phyloP scores from a whole-genome alignment of 805 yeast species.

The Trichomonascus vanleenenianus region DNA sequence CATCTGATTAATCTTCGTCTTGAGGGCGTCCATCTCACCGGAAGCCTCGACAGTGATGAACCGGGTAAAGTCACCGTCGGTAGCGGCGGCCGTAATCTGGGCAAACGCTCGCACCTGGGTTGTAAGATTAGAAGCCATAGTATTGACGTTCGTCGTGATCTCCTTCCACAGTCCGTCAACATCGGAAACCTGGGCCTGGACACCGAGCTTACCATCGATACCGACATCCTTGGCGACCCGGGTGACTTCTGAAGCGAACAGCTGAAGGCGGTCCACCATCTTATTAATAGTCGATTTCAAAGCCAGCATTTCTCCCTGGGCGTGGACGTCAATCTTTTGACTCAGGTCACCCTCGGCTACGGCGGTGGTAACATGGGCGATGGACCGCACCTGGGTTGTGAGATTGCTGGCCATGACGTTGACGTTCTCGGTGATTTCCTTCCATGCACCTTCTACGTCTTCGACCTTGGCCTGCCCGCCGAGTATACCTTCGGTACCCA shows the following conservation, averaged over 20 bases:
- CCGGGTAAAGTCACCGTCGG: slow-evolving; percentile 87
- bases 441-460: slow-evolving; percentile 82
- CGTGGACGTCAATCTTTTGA: slow-evolving; percentile 80
- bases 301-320: slow-evolving; percentile 84
- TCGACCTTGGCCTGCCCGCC: slow-evolving; percentile 84
- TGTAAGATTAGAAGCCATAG: slow-evolving; percentile 90
- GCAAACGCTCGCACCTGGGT: slow-evolving; percentile 92
- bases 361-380: slow-evolving; percentile 86
- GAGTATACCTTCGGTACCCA: slow-evolving; percentile 80
- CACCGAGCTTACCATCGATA: slow-evolving; percentile 87
- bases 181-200: slow-evolving; percentile 84
- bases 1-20: slow-evolving; percentile 63
- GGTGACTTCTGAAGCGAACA: slow-evolving; percentile 82
- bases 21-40: slow-evolving; percentile 73
- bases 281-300: slow-evolving; percentile 80
- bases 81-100: slow-evolving; percentile 88
- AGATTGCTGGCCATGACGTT: slow-evolving; percentile 83
- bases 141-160: slow-evolving; percentile 83
- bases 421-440: slow-evolving; percentile 73
- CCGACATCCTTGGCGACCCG: slow-evolving; percentile 91
- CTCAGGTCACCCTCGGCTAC: slow-evolving; percentile 86
- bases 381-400: slow-evolving; percentile 81
- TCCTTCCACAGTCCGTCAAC: slow-evolving; percentile 91
- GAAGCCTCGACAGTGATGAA: slow-evolving; percentile 86
- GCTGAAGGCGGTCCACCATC: slow-evolving; percentile 87